Base-by-base conservation (phyloP, 768 basidiomycete genomes). In the Dendrothele bispora region DNA sequence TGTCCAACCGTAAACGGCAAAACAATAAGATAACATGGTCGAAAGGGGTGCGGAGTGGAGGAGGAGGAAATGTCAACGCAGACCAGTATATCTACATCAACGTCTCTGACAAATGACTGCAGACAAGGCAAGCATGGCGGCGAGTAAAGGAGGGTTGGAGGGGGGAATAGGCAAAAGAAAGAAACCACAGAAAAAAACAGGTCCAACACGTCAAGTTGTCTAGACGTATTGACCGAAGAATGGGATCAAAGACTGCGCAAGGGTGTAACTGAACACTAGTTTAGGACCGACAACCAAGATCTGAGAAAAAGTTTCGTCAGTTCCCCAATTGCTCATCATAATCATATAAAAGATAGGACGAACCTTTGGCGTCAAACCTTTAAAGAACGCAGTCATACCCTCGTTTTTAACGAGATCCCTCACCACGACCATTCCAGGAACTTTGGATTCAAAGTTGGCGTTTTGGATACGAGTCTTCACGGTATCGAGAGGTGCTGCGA, bases 401-500 rank as follows among this genome's bases (percentile, higher is more conserved):
- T 99, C 95, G 49, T 91, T 83, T 65, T 82, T 84, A 57, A 98
- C 63, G 46, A 98, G 77, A 22, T 97, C 95, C 62, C 78, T 83
- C 49, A 98, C 70, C 38, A 98, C 89, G 1, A 83, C 84, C 53
- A 87, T 52, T 4, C 95, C 95, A 39, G 77, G 73, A 11, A 89
- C 87, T 60, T 90, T 91, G 43, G 73, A 77, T 67, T 93, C 91
- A 62, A 98, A 99, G 74, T 97, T 95, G 49, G 95, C 95, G 66
- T 98, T 97, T 66, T 99, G 95, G 51, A 99, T 97, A 22, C 95
- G 90, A 17, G 95, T 94, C 76, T 99, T 99, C 72, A 99, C 83
- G 29, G 86, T 86, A 58, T 98, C 95, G 10, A 99, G 84, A 0
- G 95, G 95, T 3, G 95, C 95, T 14, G 95, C 95, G 57, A 98